Conservation (phyloP, 495 filamentous ascomycete genomes). For the Pyrenula aspistea region DNA sequence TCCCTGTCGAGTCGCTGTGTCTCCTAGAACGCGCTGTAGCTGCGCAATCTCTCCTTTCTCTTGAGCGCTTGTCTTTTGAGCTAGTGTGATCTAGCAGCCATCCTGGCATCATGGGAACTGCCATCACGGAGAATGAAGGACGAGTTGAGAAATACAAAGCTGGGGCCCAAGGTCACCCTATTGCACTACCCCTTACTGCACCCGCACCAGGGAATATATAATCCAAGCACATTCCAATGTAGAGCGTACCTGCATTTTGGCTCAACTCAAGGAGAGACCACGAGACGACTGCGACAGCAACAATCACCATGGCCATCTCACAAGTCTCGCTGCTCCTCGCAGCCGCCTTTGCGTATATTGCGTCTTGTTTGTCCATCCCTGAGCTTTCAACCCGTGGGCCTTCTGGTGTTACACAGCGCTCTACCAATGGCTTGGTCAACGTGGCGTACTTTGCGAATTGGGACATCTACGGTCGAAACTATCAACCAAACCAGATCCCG, state of each 20-base stretch:
- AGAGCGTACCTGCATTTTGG: background rate
- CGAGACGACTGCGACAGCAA: background rate
- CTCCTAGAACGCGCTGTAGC: background rate
- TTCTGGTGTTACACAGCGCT: background rate
- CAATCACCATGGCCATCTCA: background rate
- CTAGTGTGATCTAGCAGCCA: background rate
- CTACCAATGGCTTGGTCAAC: background rate
- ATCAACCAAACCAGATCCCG: conserved; percentile 5
- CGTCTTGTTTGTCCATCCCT: background rate
- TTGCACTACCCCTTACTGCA: background rate
- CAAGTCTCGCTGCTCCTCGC: background rate
- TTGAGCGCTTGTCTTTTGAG: background rate
- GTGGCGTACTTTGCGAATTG: conserved; percentile 2
- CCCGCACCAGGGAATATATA: background rate
- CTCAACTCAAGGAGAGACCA: background rate
- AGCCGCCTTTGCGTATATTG: background rate
- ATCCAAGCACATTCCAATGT: background rate
- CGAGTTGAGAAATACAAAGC: background rate
- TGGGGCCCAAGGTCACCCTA: background rate
- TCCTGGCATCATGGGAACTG: background rate
- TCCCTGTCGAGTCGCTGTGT: background rate
- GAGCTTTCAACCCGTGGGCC: background rate
- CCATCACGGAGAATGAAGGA: background rate
- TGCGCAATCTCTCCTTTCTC: background rate
- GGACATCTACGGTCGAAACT: conserved; percentile 1